Base-by-base conservation (phyloP, 805 yeast genomes). In the Cyberlindnera americana region DNA sequence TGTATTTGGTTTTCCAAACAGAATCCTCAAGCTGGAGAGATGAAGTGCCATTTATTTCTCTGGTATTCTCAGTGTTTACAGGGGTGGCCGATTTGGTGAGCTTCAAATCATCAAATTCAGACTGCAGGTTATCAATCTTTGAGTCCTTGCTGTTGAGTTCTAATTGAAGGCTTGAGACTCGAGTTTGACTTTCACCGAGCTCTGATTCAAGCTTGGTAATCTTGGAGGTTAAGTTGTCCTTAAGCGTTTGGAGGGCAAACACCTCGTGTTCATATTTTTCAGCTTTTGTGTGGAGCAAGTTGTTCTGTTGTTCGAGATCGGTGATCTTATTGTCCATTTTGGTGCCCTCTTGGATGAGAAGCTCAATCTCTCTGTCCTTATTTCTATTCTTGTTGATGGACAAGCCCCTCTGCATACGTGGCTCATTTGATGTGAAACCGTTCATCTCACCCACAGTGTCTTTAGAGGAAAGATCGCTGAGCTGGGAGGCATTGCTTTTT, bases 281-380 rank as follows among this genome's bases (percentile, higher is more conserved):
- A 37, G 52, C 47, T 45, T 52, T 60, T 3, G 52, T 47, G 28
- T 46, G 56, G 19, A 59, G 41, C n/a, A 50, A 28, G 3, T 50
- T 18, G 38, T 53, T 60, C 29, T 57, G 52, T 17, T 52, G 46
- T 44, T 70, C 71, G 18, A 70, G 56, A 10, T 57, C 55, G 3
- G 72, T 61, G 18, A 72, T 70, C 30, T 60, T 59, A 12, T 51
- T 47, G 44, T 77, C 81, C 73, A 74, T 68, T 44, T 73, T 66
- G 15, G 72, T 62, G 29, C 75, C 72, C 49, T 73, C 78, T 22
- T 65, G 67, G 19, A 72, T 49, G 10, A 75, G 56, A 27, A 69
- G 44, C 41, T 67, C 66, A 21, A 73, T 60, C 44, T 75, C 78
- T 36, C 69, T 64, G 33, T 71, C 71, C 38, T 63, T 62, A 35